Conservation (phyloP, 1,284 basidiomycete genomes). For the Kalmanozyma brasiliensis region DNA sequence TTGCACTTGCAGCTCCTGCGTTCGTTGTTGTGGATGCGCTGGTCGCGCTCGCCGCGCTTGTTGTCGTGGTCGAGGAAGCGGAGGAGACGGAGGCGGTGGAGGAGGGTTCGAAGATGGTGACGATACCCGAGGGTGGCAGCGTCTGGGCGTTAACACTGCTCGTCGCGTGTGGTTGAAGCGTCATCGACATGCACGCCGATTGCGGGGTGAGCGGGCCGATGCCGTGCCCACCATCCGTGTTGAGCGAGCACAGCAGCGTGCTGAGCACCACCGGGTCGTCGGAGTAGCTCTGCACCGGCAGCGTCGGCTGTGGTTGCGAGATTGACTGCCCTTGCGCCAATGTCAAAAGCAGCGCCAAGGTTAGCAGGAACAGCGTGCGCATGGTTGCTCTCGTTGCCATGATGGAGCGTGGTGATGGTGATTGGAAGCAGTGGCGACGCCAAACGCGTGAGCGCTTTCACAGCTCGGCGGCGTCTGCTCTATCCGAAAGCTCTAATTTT, state of each 20-base stretch:
- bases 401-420: not conserved
- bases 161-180: conserved; percentile 11
- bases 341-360: not conserved
- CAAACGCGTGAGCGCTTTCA: no score
- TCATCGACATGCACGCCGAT: conserved; percentile 20
- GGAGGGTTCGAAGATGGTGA: conserved; percentile 28
- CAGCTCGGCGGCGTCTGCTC: no score
- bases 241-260: conserved; percentile 19
- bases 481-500: no score
- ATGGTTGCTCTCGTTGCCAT: no score
- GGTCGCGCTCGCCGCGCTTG: conserved; percentile 1
- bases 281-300: conserved; percentile 25
- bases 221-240: conserved; percentile 16
- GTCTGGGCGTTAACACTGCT: conserved; percentile 29
- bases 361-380: not conserved
- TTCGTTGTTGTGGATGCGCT: not conserved
- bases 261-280: conserved; percentile 28
- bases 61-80: conserved; percentile 5
- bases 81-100: conserved; percentile 1
- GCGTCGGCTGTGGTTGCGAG: conserved; percentile 18
- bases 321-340: conserved; percentile 7
- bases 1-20: not conserved
- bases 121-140: conserved; percentile 27
- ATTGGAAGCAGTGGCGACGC: no score
- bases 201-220: conserved; percentile 35